A percentile compares a stretch with the other conserved stretches of the same genome.
phyloP scores from a whole-genome alignment of 2,329 filamentous ascomycete genomes.

The Tolypocladium guangdongense region DNA sequence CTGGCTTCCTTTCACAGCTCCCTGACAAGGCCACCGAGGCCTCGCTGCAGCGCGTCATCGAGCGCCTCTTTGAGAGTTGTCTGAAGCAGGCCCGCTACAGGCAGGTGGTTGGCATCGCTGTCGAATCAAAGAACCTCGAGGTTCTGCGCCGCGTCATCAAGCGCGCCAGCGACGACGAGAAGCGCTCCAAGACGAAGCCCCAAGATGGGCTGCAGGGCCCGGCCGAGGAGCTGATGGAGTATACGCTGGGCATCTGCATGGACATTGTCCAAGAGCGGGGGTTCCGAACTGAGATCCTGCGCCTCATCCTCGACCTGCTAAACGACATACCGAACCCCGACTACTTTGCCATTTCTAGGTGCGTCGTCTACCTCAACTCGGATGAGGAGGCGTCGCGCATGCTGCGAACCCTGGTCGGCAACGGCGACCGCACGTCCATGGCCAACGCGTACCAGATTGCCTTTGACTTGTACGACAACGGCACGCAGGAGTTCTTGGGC shows the following conservation, averaged over 20 bases:
- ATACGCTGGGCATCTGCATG: conserved; percentile 93
- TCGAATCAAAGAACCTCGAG: conserved; percentile 86
- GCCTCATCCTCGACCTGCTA: conserved; percentile 87
- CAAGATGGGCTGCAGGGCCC: conserved; percentile 41
- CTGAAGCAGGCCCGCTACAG: conserved; percentile 78
- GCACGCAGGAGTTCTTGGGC: conserved; percentile 89
- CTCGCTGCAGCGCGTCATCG: conserved; percentile 73
- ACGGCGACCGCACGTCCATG: conserved; percentile 65
- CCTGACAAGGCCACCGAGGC: conserved; percentile 61
- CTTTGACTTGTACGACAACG: conserved; percentile 97
- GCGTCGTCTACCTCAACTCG: conserved; percentile 89
- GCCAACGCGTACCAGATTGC: conserved; percentile 94
- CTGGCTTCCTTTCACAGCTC: conserved; percentile 53
- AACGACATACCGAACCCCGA: conserved; percentile 88
- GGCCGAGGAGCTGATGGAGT: conserved; percentile 92
- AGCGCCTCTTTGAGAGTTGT: conserved; percentile 85
- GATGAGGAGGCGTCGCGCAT: conserved; percentile 84
- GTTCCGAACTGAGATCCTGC: conserved; percentile 73
- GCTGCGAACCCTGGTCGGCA: conserved; percentile 69
- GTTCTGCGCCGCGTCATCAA: conserved; percentile 80
- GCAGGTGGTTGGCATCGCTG: conserved; percentile 92
- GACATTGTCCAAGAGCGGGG: conserved; percentile 90
- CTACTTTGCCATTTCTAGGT: conserved; percentile 97
- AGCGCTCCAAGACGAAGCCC: conserved; percentile 48
- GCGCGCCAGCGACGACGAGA: conserved; percentile 78